Conservation (phyloP, 2,329 filamentous ascomycete species). For the Fusarium annulatum region DNA sequence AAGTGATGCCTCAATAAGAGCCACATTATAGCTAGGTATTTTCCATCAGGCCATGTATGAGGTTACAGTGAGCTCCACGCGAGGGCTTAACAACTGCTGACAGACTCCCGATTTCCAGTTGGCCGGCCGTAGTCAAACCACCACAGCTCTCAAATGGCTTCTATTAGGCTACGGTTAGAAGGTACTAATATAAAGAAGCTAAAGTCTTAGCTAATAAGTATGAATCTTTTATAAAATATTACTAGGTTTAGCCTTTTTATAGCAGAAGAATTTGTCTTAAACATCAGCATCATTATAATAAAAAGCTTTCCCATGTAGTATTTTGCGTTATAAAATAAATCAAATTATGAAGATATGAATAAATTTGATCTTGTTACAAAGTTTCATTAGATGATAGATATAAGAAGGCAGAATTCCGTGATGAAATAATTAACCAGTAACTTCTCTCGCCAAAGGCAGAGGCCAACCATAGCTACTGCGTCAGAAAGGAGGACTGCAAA, state of each 20-base stretch:
- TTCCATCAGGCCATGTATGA: background rate
- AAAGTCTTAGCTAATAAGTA: too few species aligned
- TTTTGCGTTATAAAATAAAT: background rate
- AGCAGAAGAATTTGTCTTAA: too few species aligned
- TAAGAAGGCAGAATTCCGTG: background rate
- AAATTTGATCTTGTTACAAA: accelerated
- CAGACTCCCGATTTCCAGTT: too few species aligned
- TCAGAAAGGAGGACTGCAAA: background rate
- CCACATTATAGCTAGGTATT: background rate
- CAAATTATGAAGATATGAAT: accelerated
- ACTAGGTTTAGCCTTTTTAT: too few species aligned
- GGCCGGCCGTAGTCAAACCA: too few species aligned
- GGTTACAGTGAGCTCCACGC: background rate
- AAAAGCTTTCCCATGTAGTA: accelerated
- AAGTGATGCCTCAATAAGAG: background rate
- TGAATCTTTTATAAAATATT: too few species aligned
- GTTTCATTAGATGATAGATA: background rate
- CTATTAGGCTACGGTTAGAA: too few species aligned
- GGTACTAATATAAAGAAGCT: too few species aligned
- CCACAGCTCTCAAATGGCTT: too few species aligned
- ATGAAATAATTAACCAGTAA: background rate
- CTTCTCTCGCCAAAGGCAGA: background rate
- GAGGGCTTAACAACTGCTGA: accelerated
- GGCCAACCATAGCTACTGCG: accelerated
- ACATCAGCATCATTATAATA: too few species aligned